Evolutionary conservation across 192 early-diverging fungal genomes (phyloP), one percentile per base, ranked within the genome.

Genomic region (Coemansia sp.): DNA sequence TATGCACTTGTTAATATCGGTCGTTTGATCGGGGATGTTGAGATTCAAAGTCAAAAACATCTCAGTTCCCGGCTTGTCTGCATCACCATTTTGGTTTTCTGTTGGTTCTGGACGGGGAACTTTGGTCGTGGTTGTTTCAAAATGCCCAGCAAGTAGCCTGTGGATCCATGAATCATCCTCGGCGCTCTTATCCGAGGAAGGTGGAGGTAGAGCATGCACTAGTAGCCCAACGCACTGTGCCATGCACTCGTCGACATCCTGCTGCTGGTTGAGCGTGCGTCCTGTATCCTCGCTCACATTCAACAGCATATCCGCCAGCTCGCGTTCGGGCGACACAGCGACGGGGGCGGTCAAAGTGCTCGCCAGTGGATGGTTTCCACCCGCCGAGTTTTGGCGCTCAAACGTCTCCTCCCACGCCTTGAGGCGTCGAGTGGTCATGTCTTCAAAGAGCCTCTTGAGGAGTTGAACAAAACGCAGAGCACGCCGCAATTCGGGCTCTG

Each of bases 241-340:
- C 81, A 90, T 85, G 46, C 85, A 86, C 55, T 90, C 88, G 20
- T 83, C 81, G 0, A 90, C 83, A 60, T 90, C 88, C 45, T 90
- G 88, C 53, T 88, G 86, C 23, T 77, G 73, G 8, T 71, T 71
- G 60, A 81, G 72, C 50, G 67, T 43, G 59, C 77, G 77, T 2
- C 47, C 57, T 9, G 32, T 18, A 9, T 13, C 27, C 8, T 42
- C 36, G 11, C 23, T 20, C 33, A 45, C 65, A 34, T 62, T 50
- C 13, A 72, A 46, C 32, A 82, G 78, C 80, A 86, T 80, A 38
- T 77, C 75, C 1, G 81, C 83, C 14, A 86, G 55, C 23, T 83
- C 80, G 17, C 66, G 58, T 26, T 72, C 77, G 1, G 84, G 84
- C 9, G 77, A 50, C 13, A 86, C 79, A 0, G 81, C 77, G 26